These are phyloP conservation scores for Murraya koenigii DNA, from an alignment of 345 rosid species.

Conservation along the genomic window DNA sequence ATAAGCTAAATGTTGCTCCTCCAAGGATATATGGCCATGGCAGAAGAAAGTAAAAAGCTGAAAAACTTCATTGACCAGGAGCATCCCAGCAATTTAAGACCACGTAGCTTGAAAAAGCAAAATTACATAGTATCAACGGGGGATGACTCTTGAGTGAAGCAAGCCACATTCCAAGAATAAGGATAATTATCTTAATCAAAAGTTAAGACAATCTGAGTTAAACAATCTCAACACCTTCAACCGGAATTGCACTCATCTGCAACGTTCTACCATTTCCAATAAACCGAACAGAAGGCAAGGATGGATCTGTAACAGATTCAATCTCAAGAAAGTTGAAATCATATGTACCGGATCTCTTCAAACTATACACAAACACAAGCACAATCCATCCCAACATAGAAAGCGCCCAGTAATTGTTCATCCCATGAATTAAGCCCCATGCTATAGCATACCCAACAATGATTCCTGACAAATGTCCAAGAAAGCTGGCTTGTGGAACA, in stretches of 20 bases:
- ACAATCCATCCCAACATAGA: conserved; percentile 83
- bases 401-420: conserved; percentile 93
- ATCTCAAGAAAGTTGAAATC: conserved; percentile 81
- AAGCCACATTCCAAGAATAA: neutral
- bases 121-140: neutral
- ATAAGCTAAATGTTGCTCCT: neutral
- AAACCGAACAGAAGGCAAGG: conserved; percentile 82
- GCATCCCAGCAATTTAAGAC: conserved; percentile 5
- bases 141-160: neutral
- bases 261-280: conserved; percentile 69
- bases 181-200: neutral
- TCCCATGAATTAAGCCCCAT: conserved; percentile 92
- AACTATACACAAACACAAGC: conserved; percentile 69
- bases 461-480: conserved; percentile 93
- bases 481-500: conserved; percentile 97
- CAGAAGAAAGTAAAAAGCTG: neutral
- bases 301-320: conserved; percentile 81
- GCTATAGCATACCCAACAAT: conserved; percentile 91
- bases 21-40: neutral
- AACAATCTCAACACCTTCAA: conserved; percentile 62
- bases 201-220: conserved; percentile 48
- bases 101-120: neutral
- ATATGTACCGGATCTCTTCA: conserved; percentile 86
- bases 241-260: conserved; percentile 71
- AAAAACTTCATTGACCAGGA: neutral